These are phyloP conservation scores for Sporothrix phasma DNA, from an alignment of 2,329 filamentous ascomycete genomes.

Conservation along the genomic window DNA sequence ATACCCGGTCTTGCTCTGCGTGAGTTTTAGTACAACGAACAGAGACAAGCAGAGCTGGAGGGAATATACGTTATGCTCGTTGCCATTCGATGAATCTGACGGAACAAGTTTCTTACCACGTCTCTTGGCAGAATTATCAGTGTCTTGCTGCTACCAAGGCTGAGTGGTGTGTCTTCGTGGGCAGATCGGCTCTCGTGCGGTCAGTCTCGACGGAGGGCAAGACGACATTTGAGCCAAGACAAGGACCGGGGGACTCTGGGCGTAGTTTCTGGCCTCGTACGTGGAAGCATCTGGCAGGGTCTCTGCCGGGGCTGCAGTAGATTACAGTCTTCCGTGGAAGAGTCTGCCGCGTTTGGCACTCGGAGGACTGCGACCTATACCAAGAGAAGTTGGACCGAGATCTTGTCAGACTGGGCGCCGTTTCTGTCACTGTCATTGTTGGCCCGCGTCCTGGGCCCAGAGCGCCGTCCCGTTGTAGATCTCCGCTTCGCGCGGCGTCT, in stretches of 20 bases:
- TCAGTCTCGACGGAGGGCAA: neutral
- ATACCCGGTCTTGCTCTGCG: neutral
- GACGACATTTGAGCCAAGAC: neutral
- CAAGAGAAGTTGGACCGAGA: neutral
- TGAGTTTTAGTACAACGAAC: neutral
- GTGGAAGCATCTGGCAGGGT: neutral
- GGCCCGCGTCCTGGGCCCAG: neutral
- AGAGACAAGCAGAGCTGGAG: neutral
- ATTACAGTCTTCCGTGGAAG: neutral
- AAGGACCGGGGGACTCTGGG: neutral
- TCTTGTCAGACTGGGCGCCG: neutral
- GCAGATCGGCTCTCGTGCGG: neutral
- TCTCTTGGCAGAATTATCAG: neutral
- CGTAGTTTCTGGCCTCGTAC: neutral
- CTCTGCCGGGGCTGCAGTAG: neutral
- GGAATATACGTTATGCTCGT: no score
- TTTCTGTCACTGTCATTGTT: neutral
- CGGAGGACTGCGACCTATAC: neutral
- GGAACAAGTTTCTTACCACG: neutral
- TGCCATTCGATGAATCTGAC: no score
- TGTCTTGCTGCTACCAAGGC: neutral
- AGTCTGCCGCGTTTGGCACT: neutral
- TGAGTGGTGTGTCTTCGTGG: neutral
- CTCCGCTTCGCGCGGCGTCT: neutral
- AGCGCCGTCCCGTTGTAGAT: neutral